Conservation (phyloP, 2,329 filamentous ascomycete species). For the Colletotrichum chrysophilum region DNA sequence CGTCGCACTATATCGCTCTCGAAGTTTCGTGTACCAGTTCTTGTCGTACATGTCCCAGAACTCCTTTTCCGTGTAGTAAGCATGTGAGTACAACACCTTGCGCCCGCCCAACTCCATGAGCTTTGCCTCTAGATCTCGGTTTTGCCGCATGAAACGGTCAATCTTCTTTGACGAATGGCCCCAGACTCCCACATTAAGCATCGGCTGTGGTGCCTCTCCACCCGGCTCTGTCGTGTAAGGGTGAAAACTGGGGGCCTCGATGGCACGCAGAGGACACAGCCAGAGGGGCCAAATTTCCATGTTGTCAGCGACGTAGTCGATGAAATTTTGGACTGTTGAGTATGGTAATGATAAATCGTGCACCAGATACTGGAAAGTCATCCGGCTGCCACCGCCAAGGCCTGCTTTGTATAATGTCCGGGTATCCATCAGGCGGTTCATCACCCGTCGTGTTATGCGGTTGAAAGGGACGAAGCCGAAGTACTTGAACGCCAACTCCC, state of each 20-base stretch:
- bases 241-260: slow-evolving; percentile 34
- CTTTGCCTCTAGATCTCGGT: slow-evolving; percentile 65
- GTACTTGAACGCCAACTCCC: slow-evolving; percentile 66
- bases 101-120: slow-evolving; percentile 65
- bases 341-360: slow-evolving; percentile 66
- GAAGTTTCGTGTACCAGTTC: slow-evolving; percentile 61
- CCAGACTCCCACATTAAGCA: slow-evolving; percentile 69
- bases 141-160: slow-evolving; percentile 54
- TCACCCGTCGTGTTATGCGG: slow-evolving; percentile 62
- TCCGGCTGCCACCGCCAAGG: slow-evolving; percentile 57
- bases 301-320: slow-evolving; percentile 50
- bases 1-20: slow-evolving; percentile 61
- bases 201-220: not conserved
- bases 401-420: slow-evolving; percentile 70
- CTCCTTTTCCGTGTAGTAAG: slow-evolving; percentile 70
- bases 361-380: slow-evolving; percentile 65
- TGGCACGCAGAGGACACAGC: slow-evolving; percentile 58
- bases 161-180: slow-evolving; percentile 50
- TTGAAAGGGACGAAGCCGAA: slow-evolving; percentile 68
- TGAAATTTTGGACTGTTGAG: slow-evolving; percentile 45
- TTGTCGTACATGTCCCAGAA: slow-evolving; percentile 72
- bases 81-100: slow-evolving; percentile 75
- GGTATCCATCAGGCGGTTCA: slow-evolving; percentile 68
- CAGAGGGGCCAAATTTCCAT: slow-evolving; percentile 59
- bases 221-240: slow-evolving; percentile 9